Conservation (phyloP, 2,329 filamentous ascomycete species). For the Aspergillus costaricaensis region DNA sequence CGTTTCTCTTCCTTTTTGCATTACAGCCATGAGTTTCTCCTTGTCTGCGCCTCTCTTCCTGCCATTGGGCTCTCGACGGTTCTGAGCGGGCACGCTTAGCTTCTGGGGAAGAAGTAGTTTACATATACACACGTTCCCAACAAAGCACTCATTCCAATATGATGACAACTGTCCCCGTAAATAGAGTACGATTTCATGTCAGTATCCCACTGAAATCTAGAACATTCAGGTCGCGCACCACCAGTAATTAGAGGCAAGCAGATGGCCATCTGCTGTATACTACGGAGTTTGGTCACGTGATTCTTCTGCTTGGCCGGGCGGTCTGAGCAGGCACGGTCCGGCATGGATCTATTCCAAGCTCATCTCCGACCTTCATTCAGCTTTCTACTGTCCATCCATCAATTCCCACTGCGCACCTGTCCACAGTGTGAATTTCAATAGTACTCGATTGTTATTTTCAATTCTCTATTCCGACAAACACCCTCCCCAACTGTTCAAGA, state of each 20-base stretch:
- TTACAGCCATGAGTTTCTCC: slow-evolving; percentile 18
- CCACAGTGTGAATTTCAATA: background rate
- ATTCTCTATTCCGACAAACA: background rate
- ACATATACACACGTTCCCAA: background rate
- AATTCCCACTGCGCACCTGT: background rate
- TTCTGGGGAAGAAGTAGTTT: slow-evolving; percentile 1
- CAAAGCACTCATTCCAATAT: background rate
- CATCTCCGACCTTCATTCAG: slow-evolving; percentile 8
- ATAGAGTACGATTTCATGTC: too few species aligned
- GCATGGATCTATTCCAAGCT: background rate
- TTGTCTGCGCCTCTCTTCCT: slow-evolving; percentile 3
- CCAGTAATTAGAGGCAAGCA: background rate
- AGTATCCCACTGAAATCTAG: background rate
- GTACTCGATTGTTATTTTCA: background rate
- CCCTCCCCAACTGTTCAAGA: slow-evolving; percentile 33
- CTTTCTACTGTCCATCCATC: slow-evolving; percentile 11
- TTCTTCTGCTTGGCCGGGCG: background rate
- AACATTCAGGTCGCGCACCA: background rate
- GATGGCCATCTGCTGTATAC: background rate
- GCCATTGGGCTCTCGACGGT: slow-evolving; percentile 5
- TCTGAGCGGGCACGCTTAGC: slow-evolving; percentile 2
- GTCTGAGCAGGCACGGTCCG: background rate
- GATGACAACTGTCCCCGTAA: background rate
- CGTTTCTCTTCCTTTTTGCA: slow-evolving; percentile 24
- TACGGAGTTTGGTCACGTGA: slow-evolving; percentile 1